Conservation (phyloP, 352 stramenopile species). For the Globisporangium solare region DNA sequence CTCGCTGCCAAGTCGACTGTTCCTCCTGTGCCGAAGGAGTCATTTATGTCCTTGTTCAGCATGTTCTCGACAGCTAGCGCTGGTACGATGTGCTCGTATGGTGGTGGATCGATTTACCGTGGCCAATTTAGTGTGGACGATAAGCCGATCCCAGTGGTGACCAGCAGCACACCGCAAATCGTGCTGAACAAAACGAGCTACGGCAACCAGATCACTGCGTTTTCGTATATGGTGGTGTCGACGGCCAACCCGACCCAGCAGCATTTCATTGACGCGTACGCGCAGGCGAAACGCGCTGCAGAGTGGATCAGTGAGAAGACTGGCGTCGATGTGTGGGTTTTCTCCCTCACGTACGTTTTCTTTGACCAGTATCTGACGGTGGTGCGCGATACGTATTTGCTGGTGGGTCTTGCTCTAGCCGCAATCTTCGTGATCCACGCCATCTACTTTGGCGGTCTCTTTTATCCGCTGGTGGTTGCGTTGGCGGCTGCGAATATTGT, state of each 20-base stretch:
- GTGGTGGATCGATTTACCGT: slow-evolving; percentile 37
- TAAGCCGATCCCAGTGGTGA: slow-evolving; percentile 23
- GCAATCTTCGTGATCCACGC: slow-evolving; percentile 53
- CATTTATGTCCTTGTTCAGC: slow-evolving; percentile 29
- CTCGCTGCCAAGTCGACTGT: slow-evolving; percentile 22
- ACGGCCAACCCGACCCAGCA: slow-evolving; percentile 54
- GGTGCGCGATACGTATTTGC: slow-evolving; percentile 40
- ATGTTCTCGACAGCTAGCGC: slow-evolving; percentile 28
- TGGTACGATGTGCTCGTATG: slow-evolving; percentile 34
- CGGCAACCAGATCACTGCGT: slow-evolving; percentile 22
- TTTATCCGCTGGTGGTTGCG: slow-evolving; percentile 38
- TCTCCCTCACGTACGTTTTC: slow-evolving; percentile 54
- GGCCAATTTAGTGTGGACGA: slow-evolving; percentile 32
- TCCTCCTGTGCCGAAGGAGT: slow-evolving; percentile 20
- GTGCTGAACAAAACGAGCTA: slow-evolving; percentile 17
- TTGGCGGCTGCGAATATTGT: slow-evolving; percentile 49
- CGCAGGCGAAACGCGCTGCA: slow-evolving; percentile 41
- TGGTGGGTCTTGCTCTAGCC: slow-evolving; percentile 39
- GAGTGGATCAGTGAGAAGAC: slow-evolving; percentile 55
- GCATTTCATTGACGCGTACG: slow-evolving; percentile 58
- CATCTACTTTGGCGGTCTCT: slow-evolving; percentile 42
- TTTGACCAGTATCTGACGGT: slow-evolving; percentile 69
- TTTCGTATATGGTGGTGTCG: slow-evolving; percentile 32
- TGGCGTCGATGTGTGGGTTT: slow-evolving; percentile 55
- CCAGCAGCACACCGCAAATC: slow-evolving; percentile 8